Percentiles rank a stretch among this genome's conserved stretches.
These are phyloP conservation scores for Penicillium paneum DNA, from an alignment of 2,329 filamentous ascomycete species.

Conservation along the genomic window DNA sequence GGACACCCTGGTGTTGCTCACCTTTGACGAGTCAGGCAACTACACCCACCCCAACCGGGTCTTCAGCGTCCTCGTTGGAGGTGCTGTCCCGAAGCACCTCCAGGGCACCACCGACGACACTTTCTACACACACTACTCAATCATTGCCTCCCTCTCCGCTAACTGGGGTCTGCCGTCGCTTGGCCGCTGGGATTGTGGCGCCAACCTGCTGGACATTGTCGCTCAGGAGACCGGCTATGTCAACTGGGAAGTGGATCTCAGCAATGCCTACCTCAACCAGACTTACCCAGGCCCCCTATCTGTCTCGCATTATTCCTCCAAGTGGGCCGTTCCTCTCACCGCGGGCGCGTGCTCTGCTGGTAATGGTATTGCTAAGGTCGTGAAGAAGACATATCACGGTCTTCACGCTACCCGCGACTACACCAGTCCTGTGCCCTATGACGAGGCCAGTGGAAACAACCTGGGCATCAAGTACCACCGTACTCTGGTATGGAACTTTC, in stretches of 20 bases:
- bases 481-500: constrained; percentile 11
- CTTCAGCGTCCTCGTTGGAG: constrained; percentile 69
- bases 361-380: constrained; percentile 34
- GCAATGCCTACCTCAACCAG: constrained; percentile 50
- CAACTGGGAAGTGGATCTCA: constrained; percentile 41
- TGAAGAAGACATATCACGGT: constrained; percentile 33
- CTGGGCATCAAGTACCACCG: constrained; percentile 23
- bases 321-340: constrained; percentile 31
- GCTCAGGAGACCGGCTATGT: constrained; percentile 59
- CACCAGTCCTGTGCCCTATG: constrained; percentile 34
- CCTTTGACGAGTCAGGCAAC: constrained; percentile 74
- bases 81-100: constrained; percentile 63
- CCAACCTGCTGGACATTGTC: constrained; percentile 65
- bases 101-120: constrained; percentile 65
- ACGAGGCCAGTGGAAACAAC: constrained; percentile 27
- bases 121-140: constrained; percentile 72
- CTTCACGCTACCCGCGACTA: constrained; percentile 35
- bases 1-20: constrained; percentile 71
- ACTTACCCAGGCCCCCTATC: constrained; percentile 53
- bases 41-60: constrained; percentile 67
- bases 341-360: constrained; percentile 34
- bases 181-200: constrained; percentile 68
- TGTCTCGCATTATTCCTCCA: constrained; percentile 22
- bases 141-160: constrained; percentile 62
- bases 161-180: constrained; percentile 70